A percentile compares a stretch with the other conserved stretches of the same genome.
Conservation (phyloP, 129 eudicot species). For the Flaveria brownii region DNA sequence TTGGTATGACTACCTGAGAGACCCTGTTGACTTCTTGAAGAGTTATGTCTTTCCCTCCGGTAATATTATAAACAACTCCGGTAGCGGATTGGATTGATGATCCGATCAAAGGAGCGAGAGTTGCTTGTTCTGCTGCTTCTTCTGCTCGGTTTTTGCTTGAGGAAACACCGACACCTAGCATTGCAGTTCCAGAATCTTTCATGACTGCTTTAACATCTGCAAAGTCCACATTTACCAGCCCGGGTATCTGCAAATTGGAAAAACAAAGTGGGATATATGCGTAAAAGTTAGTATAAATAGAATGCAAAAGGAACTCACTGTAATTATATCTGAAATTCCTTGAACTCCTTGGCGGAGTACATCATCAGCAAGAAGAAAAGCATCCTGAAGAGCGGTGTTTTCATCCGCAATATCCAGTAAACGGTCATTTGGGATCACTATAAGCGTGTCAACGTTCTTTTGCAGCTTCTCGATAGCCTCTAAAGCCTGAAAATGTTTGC, state of each 20-base stretch:
- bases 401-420: conserved; percentile 92
- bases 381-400: conserved; percentile 81
- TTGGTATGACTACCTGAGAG: conserved; percentile 57
- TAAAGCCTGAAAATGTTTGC: conserved; percentile 59
- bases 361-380: conserved; percentile 96
- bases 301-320: conserved; percentile 47
- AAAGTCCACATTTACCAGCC: conserved; percentile 95
- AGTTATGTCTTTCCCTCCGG: conserved; percentile 98
- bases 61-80: conserved; percentile 89
- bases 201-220: conserved; percentile 96
- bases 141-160: conserved; percentile 98
- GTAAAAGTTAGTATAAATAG: not conserved
- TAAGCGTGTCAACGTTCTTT: conserved; percentile 92
- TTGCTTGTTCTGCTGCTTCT: conserved; percentile 99
- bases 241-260: conserved; percentile 67
- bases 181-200: conserved; percentile 99
- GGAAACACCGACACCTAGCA: conserved; percentile 99
- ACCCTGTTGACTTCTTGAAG: conserved; percentile 95
- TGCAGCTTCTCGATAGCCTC: conserved; percentile 98
- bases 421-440: conserved; percentile 96
- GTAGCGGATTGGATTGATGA: conserved; percentile 98
- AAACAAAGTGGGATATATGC: not conserved
- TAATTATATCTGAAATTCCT: conserved; percentile 93
- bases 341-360: conserved; percentile 97
- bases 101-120: conserved; percentile 92